Percentiles rank a stretch among this genome's conserved stretches.
phyloP scores from a whole-genome alignment of 768 basidiomycete genomes.

The Daedaleopsis sinensis region DNA sequence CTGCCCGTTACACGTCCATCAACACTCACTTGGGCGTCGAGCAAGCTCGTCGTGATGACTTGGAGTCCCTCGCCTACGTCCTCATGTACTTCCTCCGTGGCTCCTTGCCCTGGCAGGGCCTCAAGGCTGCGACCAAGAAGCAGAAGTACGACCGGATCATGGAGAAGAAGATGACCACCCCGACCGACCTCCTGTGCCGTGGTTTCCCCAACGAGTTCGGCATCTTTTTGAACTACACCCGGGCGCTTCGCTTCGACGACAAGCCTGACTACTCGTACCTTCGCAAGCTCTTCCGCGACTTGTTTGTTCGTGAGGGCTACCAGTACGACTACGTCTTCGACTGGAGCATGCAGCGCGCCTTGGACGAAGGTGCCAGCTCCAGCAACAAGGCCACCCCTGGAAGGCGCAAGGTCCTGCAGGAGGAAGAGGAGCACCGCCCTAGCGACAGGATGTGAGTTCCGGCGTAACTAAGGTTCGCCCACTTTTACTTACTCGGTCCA shows the following conservation, averaged over 20 bases:
- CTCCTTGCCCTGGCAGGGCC: conserved; percentile 97
- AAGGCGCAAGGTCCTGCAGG: conserved; percentile 81
- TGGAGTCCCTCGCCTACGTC: conserved; percentile 98
- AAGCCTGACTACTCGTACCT: conserved; percentile 99
- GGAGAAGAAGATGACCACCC: conserved; percentile 99
- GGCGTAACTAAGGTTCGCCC: conserved; percentile 23
- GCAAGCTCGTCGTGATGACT: conserved; percentile 96
- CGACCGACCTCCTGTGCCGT: conserved; percentile 94
- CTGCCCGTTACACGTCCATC: conserved; percentile 98
- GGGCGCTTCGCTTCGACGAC: conserved; percentile 98
- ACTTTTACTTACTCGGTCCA: conserved; percentile 34
- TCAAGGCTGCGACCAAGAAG: conserved; percentile 99
- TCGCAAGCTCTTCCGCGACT: conserved; percentile 98
- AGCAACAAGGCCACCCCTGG: conserved; percentile 66
- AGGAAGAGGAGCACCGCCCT: conserved; percentile 81
- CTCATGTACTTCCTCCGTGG: conserved; percentile 99
- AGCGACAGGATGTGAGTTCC: conserved; percentile 80
- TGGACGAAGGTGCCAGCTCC: conserved; percentile 64
- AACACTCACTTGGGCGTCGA: conserved; percentile 99
- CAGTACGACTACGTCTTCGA: conserved; percentile 99
- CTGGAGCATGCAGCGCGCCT: conserved; percentile 88
- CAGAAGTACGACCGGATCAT: conserved; percentile 99
- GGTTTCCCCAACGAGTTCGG: conserved; percentile 99
- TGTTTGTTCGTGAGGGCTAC: conserved; percentile 96
- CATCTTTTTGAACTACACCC: conserved; percentile 98